These are phyloP conservation scores for Vigna trinervia DNA, from an alignment of 306 rosid species.

Conservation along the genomic window DNA sequence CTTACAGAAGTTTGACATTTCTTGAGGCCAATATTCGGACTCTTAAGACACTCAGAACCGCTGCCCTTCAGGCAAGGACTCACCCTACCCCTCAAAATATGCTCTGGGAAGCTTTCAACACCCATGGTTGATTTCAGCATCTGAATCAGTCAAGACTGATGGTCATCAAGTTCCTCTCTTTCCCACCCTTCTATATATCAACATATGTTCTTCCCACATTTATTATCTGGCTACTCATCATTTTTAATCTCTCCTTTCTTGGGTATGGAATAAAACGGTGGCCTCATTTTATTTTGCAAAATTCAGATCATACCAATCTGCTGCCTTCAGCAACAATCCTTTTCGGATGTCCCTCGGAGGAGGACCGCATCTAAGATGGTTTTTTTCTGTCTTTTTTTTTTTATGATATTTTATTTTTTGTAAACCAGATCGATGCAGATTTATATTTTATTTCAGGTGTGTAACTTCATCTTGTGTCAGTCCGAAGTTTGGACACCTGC, in stretches of 20 bases:
- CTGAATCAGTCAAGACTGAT: background rate
- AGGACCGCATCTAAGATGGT: background rate
- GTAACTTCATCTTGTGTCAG: background rate
- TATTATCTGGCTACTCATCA: conserved; percentile 5
- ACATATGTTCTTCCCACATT: background rate
- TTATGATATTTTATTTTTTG: background rate
- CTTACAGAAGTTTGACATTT: conserved; percentile 69
- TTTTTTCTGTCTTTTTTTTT: background rate
- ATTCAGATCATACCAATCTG: background rate
- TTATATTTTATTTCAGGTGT: background rate
- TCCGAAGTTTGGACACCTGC: background rate
- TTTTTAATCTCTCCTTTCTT: background rate
- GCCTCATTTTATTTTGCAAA: background rate
- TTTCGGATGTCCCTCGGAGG: background rate
- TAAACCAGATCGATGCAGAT: background rate
- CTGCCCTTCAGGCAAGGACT: conserved; percentile 66
- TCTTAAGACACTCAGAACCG: conserved; percentile 59
- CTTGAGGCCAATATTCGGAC: conserved; percentile 68
- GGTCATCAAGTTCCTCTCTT: background rate
- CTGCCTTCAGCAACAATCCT: background rate
- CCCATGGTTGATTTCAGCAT: conserved; percentile 58
- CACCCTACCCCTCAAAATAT: conserved; percentile 55
- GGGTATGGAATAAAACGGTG: background rate
- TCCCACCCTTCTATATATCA: background rate
- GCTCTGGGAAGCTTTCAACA: conserved; percentile 79